Evolutionary conservation across 2,329 filamentous ascomycete genomes (phyloP), one percentile per base, ranked within the genome.

Genomic region (Claviceps sp.): DNA sequence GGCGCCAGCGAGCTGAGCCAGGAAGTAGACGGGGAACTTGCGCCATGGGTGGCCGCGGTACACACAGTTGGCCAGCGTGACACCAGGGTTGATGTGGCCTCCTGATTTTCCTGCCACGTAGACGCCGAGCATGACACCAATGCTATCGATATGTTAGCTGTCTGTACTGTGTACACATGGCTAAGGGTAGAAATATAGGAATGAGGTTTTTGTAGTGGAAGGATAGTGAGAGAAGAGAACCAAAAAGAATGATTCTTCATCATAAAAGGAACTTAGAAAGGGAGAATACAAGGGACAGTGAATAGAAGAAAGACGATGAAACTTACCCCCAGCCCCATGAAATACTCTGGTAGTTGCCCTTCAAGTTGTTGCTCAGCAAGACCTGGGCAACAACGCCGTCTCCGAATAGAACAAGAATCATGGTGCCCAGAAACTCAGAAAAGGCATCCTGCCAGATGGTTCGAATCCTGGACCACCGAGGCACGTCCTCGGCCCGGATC

Each of bases 321-420:
- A 40, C 71, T 68, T 63, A 74, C 70, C 71, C 72, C 71, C 71
- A 75, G 38, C 71, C 71, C 70, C 72, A 74, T 4, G 69, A 71
- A 52, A 76, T 74, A 53, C 70, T 73, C 59, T 73, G 68, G 55
- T 74, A 75, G 54, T 71, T 62, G 43, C 77, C 76, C 59, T 74
- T 76, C 14, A 61, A 61, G 26, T 60, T 63, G 4, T 63, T 64
- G 53, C 78, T 82, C 13, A 87, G 72, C 0, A 80, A 68, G 0
- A 85, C 82, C 63, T 87, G 84, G 3, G 84, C 84, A 20, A 87
- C 80, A 51, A 79, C 79, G n/a, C 81, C 83, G 55, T 87, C 78
- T 4, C 84, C 84, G 59, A 87, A 87, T 42, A 87, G 66, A 54
- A 87, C 71, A 55, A 87, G 65, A 51, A 84, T 74, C 69, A 87